Evolutionary conservation across 208 protist species (phyloP), one percentile per base, ranked within the genome.

Genomic region (Crithidia brevicula): DNA sequence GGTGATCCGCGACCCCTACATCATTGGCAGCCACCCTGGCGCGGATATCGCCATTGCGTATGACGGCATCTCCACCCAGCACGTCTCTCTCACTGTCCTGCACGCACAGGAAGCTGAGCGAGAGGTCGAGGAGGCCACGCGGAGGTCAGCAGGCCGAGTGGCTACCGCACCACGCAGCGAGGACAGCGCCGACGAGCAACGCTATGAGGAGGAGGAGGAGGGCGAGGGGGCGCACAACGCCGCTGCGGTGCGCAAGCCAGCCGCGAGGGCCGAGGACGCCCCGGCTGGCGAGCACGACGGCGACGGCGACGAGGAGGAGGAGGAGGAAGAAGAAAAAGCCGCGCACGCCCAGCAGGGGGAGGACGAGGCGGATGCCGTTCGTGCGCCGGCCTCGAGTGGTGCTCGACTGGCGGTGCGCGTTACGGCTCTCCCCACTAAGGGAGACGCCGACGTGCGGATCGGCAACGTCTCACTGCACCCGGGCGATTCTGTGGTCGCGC

Each of bases 1-100:
- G 36, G 86, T 93, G 31, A 67, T 95, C 11, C 80, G 86, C 23
- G 82, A 88, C 23, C 82, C 79, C 0, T 95, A 95, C 72, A 80
- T 80, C 22, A 66, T 95, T 11, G 90, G 90, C 62, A 71, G 73
- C 34, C 16, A 49, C 53, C 60, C 66, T 0, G 42, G n/a, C 1
- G 62, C 67, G n/a, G 72, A 79, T 22, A 80, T 92, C 54, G 34
- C 67, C 23, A 70, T 94, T 43, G 58, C 77, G 22, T 56, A 65
- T 52, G 38, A 30, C 6, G 82, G 81, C 58, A 81, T 93, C 65
- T 52, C 70, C 9, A 31, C 49, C 11, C 56, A 82, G 67, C 86
- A 92, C 65, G 84, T 80, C 43, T 83, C 67, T 18, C 56, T 95
- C 18, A 77, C 72, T 18, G 86, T 95, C 58, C 66, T 91, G 72